Evolutionary conservation across 1,284 basidiomycete genomes (phyloP), one percentile per base, ranked within the genome.

Genomic region (Leucoagaricus sp.): DNA sequence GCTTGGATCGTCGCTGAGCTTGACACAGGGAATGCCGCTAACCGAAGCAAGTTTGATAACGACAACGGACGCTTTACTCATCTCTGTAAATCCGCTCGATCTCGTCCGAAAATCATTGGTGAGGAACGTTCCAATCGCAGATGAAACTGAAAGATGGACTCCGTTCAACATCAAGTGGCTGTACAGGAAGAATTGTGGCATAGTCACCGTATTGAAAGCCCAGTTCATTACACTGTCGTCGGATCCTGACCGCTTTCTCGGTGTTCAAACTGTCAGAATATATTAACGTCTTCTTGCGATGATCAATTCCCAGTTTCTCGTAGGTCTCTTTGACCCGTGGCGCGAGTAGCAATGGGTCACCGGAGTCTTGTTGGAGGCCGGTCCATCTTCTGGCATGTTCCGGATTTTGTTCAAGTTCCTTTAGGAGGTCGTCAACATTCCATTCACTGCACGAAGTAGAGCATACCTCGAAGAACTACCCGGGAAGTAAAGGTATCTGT

Each of bases 401-500:
- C 0, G 81, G 80, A 60, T 91, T 76, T 26, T 75, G 68, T 0
- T 72, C 68, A 51, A 95, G 87, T 62, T 93, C 88, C 82, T 85
- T 56, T 10, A n/a, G 10, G 42, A 51, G 29, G 15, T 23, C 26
- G 10, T 34, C 48, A 50, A 13, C n/a, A 34, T n/a, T 13, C 52
- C 19, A 9, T 36, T 19, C 25, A 38, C 41, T 25, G 33, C 40
- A 21, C 31, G 23, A 25, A 15, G 4, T 41, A 28, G 38, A 19
- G 60, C 69, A 26, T 64, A 83, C 90, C 72, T 84, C 79, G 77
- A 91, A 95, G 74, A 97, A 98, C 0, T n/a, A 84, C 86, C 38
- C 82, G 74, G 2, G 89, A 91, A 3, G 94, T 91, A 72, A 96
- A 97, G 0, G 95, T 98, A 71, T 98, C 95, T 9, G 96, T 96